phyloP scores from a whole-genome alignment of 2,329 filamentous ascomycete species.

The Diaporthe caulivora region DNA sequence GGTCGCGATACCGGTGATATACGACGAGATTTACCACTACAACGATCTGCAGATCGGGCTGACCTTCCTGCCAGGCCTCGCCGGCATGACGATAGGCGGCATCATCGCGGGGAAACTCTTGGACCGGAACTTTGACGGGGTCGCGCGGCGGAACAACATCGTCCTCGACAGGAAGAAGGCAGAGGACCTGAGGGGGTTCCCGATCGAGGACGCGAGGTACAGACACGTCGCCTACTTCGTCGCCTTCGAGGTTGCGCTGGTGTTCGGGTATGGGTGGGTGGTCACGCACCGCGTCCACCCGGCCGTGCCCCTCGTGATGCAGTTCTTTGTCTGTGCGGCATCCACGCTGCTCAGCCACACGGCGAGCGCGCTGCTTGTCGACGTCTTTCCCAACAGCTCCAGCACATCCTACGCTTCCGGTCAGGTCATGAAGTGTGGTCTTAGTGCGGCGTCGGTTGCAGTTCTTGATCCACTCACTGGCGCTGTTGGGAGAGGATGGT shows the following conservation, averaged over 20 bases:
- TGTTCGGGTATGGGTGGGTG: conserved; percentile 22
- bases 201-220: conserved; percentile 17
- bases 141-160: conserved; percentile 2
- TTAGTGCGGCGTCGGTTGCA: conserved; percentile 3
- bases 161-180: neutral
- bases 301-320: conserved; percentile 4
- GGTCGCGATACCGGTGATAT: conserved; percentile 62
- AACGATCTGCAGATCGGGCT: conserved; percentile 48
- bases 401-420: conserved; percentile 13
- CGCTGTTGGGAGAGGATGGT: conserved; percentile 13
- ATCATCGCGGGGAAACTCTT: conserved; percentile 13
- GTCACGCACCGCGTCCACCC: neutral
- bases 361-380: conserved; percentile 14
- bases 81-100: conserved; percentile 21
- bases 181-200: neutral
- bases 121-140: conserved; percentile 17
- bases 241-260: neutral
- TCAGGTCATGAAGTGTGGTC: conserved; percentile 15
- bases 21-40: conserved; percentile 60
- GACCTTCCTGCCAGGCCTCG: conserved; percentile 18
- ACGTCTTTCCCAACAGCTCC: conserved; percentile 16
- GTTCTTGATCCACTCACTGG: conserved; percentile 7
- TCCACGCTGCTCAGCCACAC: conserved; percentile 20
- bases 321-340: conserved; percentile 16
- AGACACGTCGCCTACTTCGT: neutral